These are phyloP conservation scores for Samsoniella hepiali DNA, from an alignment of 2,329 filamentous ascomycete genomes.

Conservation along the genomic window DNA sequence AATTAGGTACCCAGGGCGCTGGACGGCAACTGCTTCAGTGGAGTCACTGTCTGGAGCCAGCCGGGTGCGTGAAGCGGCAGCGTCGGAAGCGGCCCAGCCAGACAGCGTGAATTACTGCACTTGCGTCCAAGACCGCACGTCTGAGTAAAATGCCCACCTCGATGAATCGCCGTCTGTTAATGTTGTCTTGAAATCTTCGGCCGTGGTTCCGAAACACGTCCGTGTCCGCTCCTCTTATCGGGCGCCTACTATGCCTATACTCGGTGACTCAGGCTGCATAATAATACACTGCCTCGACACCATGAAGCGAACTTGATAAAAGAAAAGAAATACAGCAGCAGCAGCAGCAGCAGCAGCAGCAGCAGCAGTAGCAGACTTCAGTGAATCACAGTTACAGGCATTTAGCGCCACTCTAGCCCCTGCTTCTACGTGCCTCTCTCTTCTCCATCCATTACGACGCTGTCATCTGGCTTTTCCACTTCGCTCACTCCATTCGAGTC, in stretches of 20 bases:
- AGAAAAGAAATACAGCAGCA: background rate
- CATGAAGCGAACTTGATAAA: background rate
- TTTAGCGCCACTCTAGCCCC: conserved; percentile 1
- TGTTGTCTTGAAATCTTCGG: background rate
- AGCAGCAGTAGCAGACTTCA: background rate
- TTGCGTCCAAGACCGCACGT: too few species aligned
- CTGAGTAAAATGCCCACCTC: too few species aligned
- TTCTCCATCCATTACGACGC: background rate
- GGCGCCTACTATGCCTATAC: background rate
- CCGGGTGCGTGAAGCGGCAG: background rate
- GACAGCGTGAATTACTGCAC: background rate
- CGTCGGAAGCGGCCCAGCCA: background rate
- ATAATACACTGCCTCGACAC: background rate
- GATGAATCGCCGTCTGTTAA: too few species aligned
- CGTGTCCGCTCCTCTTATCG: background rate
- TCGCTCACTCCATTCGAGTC: background rate
- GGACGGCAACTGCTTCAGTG: background rate
- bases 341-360: background rate
- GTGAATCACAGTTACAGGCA: background rate
- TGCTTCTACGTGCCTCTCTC: background rate
- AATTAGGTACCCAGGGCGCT: background rate
- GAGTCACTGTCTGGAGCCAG: background rate
- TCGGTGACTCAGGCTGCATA: background rate
- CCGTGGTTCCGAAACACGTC: background rate
- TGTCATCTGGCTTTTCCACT: background rate